Evolutionary conservation across 805 yeast genomes (phyloP).

Genomic region (Lachancea sp.): DNA sequence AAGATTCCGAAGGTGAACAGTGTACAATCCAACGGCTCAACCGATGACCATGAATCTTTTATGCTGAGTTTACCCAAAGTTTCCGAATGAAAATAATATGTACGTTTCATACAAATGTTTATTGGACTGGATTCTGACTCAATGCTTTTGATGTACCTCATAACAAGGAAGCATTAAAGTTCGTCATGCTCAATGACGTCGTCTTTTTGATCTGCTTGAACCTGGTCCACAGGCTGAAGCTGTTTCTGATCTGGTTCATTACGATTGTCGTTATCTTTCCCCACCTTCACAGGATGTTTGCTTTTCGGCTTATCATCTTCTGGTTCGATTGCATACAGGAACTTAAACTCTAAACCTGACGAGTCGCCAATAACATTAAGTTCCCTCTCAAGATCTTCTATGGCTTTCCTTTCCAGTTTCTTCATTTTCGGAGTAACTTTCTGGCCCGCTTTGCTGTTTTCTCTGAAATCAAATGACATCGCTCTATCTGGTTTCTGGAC

Average conservation of each 20-base stretch:
- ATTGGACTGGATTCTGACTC: too few relatives aligned
- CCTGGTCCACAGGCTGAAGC: neutral
- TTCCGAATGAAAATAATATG: slow-evolving; percentile 1
- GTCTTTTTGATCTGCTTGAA: neutral
- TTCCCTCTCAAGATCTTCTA: neutral
- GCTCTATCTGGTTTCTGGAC: neutral
- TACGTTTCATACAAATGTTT: too few relatives aligned
- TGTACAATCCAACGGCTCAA: neutral
- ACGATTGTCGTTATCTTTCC: neutral
- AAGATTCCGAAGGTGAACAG: neutral
- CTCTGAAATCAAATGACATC: neutral
- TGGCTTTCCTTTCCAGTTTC: neutral
- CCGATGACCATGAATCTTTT: slow-evolving; percentile 11
- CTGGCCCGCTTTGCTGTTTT: neutral
- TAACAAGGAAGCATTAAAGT: neutral
- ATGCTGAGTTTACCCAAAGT: slow-evolving; percentile 19
- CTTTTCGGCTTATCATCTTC: neutral
- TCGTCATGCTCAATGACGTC: neutral
- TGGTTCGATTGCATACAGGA: neutral
- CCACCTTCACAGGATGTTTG: neutral
- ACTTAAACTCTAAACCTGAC: neutral
- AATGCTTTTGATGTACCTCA: neutral
- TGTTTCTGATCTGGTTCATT: neutral
- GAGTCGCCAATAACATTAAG: neutral
- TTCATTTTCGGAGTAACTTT: neutral